Conservation (phyloP, 2,329 filamentous ascomycete species). For the Microascus cirrosus region DNA sequence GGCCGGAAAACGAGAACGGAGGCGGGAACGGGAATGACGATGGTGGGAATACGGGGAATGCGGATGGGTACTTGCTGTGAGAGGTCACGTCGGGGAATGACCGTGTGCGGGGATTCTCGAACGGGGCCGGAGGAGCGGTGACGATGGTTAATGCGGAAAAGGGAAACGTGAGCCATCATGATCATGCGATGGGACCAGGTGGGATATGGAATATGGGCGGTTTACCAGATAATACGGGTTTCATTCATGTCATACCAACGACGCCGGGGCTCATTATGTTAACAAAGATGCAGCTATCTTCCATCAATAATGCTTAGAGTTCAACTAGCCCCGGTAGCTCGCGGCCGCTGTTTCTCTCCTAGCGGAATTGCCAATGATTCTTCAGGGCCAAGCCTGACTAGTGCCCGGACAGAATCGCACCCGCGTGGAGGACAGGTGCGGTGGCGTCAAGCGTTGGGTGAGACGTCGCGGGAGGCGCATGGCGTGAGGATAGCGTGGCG, state of each 20-base stretch:
- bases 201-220: not conserved
- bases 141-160: not conserved
- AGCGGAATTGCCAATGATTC: no score
- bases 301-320: not conserved
- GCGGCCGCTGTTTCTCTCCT: not conserved
- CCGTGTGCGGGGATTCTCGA: not conserved
- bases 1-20: not conserved
- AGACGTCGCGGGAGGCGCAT: not conserved
- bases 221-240: not conserved
- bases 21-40: not conserved
- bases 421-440: not conserved
- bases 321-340: not conserved
- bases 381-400: no score
- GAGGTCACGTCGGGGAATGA: not conserved
- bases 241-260: not conserved
- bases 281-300: not conserved
- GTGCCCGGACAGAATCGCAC: no score
- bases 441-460: not conserved
- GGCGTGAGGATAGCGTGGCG: not conserved
- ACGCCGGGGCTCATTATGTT: not conserved
- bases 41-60: not conserved
- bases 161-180: not conserved
- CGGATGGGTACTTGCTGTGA: not conserved
- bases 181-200: not conserved
- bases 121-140: not conserved